Base-by-base conservation (phyloP, 2,329 filamentous ascomycete species). In the Sporothrix protearum region DNA sequence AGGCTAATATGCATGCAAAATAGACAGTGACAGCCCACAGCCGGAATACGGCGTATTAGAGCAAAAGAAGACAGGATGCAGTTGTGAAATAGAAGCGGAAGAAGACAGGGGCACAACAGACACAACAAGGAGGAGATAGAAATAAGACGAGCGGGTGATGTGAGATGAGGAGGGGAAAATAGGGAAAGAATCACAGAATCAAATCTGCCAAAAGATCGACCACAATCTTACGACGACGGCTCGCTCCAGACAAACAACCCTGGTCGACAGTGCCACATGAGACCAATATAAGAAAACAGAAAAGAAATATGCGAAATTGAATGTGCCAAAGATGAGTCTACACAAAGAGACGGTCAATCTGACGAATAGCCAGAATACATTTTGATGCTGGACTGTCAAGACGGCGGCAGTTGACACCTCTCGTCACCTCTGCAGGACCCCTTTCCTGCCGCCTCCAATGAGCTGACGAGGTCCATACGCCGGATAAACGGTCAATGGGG, bases 161-260 rank as follows among this genome's bases (percentile, higher is more conserved):
- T 36, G 33, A 22, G 42, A 28, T n/a, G 22, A 16, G n/a, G 42
- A 28, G 36, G 22, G 25, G n/a, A 10, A 45, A 16, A 49, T n/a
- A 51, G 16, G 22, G 12, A 30, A 1, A 30, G 9, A n/a, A 22
- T 22, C 10, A 39, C 57, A 53, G 22, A 39, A 42, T 28, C 22
- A 22, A 59, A n/a, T 22, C 10, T 42, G 19, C 36, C 36, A 14
- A 22, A 64, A 64, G 9, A n/a, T 14, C 12, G 16, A 42, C 59
- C 59, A 22, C 22, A 64, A 64, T 64, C 28, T 64, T 36, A 64
- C 36, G 6, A 64, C 28, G 45, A 64, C 39, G 59, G 36, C 28
- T 25, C 59, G 59, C 59, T 64, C 59, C n/a, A 63, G 59, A 42
- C n/a, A 42, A 63, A 42, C n/a, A 42, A 63, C 28, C 59, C 59